Base-by-base conservation (phyloP, 331 rosid species). In the Erythrophleum ivorense region DNA sequence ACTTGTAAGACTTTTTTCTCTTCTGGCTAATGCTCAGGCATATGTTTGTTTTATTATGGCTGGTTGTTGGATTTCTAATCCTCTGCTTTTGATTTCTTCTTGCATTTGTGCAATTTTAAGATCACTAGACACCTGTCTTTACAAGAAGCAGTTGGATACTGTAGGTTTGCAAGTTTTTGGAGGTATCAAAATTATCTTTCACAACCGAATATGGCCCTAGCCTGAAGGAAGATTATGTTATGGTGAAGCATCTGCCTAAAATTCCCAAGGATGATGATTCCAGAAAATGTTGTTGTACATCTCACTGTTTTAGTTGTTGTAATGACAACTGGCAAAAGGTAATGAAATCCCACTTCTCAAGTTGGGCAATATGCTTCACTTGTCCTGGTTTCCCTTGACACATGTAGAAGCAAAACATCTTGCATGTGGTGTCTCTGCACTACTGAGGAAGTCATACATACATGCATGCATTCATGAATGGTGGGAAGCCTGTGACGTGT, bases 261-360 rank as follows among this genome's bases (percentile, higher is more conserved):
- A 87, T 96, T 81, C 85, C 52, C 5, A 89, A 59, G 78, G 88
- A 87, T 65, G 91, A 96, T 33, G 86, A 87, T 84, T 80, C 91
- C 33, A 89, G 91, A 84, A 96, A 87, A 84, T 96, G 99, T 85
- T 91, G 97, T 86, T 50, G 29, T 24, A 24, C 81, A 38, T 94
- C 95, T 68, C 36, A 34, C 71, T 92, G 97, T 86, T 94, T 94
- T 84, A 78, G 48, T 82, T 96, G 98, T 85, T 96, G 98, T 58
- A 92, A 96, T 87, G 97, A 96, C 92, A 94, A 91, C 82, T 96
- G 99, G 99, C 99, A 94, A 84, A 96, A 92, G 98, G 99, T 92
- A 91, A 55, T 59, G 54, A 53, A 85, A 79, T 80, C 66, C 75
- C 76, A 55, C 73, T 18, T 69, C 11, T 76, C 73, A 78, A 68